Evolutionary conservation across 352 stramenopile genomes (phyloP).

Genomic region (Pythium grandisporangium): DNA sequence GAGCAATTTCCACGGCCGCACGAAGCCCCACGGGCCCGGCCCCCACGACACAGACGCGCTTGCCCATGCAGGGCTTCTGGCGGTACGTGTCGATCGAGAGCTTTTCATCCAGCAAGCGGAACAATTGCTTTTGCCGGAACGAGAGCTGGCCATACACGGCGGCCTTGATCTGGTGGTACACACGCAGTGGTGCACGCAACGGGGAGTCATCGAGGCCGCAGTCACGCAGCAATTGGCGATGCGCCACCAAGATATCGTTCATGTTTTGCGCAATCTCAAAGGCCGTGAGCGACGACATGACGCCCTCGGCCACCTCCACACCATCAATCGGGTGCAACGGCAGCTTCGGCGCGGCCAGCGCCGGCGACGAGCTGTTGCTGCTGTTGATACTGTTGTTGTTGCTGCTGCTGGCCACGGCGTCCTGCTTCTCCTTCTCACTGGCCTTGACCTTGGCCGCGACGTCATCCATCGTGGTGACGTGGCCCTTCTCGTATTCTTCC

Average conservation of each 20-base stretch:
- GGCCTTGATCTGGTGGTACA: constrained; percentile 64
- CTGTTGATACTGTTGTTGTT: too few relatives aligned
- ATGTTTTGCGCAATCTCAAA: constrained; percentile 64
- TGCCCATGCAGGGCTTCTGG: constrained; percentile 43
- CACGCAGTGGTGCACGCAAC: constrained; percentile 34
- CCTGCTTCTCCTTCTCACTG: background rate
- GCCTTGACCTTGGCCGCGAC: constrained; percentile 9
- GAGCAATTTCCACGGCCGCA: constrained; percentile 57
- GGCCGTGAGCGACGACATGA: constrained; percentile 31
- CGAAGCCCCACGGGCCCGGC: constrained; percentile 68
- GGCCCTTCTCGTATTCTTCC: constrained; percentile 22
- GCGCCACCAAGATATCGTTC: constrained; percentile 37
- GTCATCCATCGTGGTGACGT: constrained; percentile 14
- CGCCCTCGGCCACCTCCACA: constrained; percentile 23
- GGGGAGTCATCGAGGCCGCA: constrained; percentile 43
- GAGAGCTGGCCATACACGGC: constrained; percentile 42
- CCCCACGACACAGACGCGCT: constrained; percentile 68
- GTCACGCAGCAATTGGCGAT: constrained; percentile 43
- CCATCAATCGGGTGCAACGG: constrained; percentile 27
- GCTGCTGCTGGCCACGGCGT: background rate
- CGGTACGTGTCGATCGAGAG: constrained; percentile 42
- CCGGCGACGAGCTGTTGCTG: too few relatives aligned
- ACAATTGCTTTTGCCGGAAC: constrained; percentile 72
- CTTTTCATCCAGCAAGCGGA: constrained; percentile 58
- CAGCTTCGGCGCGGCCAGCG: constrained; percentile 12